Conservation (phyloP, 768 basidiomycete species). For the Mycena galopus region DNA sequence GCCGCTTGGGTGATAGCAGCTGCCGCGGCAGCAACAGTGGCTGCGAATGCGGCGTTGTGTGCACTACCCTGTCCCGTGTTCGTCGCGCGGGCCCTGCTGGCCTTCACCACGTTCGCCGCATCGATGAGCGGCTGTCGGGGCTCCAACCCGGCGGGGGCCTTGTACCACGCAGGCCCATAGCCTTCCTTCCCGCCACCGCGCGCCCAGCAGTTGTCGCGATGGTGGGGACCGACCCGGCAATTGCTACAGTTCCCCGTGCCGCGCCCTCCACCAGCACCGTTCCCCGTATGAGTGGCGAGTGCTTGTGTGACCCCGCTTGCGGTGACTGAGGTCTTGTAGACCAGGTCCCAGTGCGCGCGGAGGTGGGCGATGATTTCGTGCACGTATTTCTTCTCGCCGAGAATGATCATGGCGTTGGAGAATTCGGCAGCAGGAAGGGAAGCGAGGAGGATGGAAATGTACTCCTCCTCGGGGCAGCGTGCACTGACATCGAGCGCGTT, state of each 20-base stretch:
- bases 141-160: too few relatives aligned
- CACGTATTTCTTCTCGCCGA: background rate
- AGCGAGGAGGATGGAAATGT: constrained; percentile 11
- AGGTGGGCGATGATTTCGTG: background rate
- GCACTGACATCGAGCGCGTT: background rate
- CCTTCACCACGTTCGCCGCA: background rate
- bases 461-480: background rate
- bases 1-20: too few relatives aligned
- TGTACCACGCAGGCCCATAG: too few relatives aligned
- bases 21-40: background rate
- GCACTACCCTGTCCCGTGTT: background rate
- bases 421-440: constrained; percentile 17
- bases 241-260: constrained; percentile 29
- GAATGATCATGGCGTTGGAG: constrained; percentile 1
- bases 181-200: constrained; percentile 47
- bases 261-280: too few relatives aligned
- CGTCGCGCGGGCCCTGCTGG: background rate
- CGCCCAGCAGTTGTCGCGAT: constrained; percentile 40
- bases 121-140: constrained; percentile 4
- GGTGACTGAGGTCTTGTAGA: background rate
- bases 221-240: constrained; percentile 36
- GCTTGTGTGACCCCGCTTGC: background rate
- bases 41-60: background rate
- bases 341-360: too few relatives aligned
- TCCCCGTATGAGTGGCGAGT: background rate